Evolutionary conservation across 106 monocot genomes (phyloP).

Genomic region (Dendrobium officinale): DNA sequence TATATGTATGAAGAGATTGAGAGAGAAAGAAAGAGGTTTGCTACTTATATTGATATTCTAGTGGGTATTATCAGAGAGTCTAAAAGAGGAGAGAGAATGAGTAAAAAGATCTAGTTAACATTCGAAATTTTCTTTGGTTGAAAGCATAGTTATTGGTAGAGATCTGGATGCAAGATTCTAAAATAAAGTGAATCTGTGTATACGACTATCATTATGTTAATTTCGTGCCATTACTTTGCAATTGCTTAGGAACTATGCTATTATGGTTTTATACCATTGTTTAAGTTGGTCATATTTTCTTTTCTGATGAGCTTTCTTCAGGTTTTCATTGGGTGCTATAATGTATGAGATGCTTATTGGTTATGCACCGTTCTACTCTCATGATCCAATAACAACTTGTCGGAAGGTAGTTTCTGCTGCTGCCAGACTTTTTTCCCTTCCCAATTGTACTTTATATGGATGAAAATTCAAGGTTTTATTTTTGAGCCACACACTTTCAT

Average conservation of each 20-base stretch:
- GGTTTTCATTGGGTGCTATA: conserved; percentile 98
- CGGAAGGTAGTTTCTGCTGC: conserved; percentile 55
- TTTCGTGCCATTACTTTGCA: not conserved
- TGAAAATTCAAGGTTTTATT: conserved; percentile 3
- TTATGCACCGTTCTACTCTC: conserved; percentile 93
- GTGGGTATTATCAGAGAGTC: no score
- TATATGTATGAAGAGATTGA: no score
- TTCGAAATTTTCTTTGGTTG: no score
- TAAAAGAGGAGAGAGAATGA: no score
- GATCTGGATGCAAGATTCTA: no score
- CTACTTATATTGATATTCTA: no score
- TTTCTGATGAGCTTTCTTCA: conserved; percentile 18
- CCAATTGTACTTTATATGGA: not conserved
- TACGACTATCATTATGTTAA: not conserved
- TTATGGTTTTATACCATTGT: not conserved
- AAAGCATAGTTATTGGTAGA: no score
- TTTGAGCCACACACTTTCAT: not conserved
- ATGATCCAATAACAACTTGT: conserved; percentile 96
- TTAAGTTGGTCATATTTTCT: not conserved
- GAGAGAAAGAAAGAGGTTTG: no score
- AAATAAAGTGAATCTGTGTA: no score
- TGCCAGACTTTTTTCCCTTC: not conserved
- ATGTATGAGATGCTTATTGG: conserved; percentile 99
- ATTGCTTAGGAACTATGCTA: not conserved
- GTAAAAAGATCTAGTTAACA: no score